Base-by-base conservation (phyloP, 345 rosid species). In the Eucalyptus brandiana region DNA sequence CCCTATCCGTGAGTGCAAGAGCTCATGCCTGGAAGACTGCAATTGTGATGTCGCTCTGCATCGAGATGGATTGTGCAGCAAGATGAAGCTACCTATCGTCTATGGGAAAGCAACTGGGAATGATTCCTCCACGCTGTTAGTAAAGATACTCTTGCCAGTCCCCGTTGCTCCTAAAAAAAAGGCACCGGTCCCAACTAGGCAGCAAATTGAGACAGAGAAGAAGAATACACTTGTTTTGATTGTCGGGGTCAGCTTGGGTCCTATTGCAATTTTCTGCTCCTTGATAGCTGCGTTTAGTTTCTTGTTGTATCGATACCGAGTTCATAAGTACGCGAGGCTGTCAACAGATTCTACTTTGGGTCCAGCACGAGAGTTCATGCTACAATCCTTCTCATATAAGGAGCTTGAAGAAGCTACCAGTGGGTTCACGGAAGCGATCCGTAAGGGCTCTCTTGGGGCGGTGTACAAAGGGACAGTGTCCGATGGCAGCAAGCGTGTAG, bases 1-100 rank as follows among this genome's bases (percentile, higher is more conserved):
- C 21, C 15, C 51, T 4, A 26, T 40, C 19, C 10, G 40, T 2
- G 42, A 88, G 80, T 92, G 93, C 87, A 44, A 87, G n/a, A 54
- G 50, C 15, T 87, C 89, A 3, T 91, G 93, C 69, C 87, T 89
- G 24, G 37, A 91, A 24, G 93, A 92, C 44, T 90, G 92, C 85
- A 37, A 89, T 14, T 90, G 92, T 45, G 91, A n/a, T 2, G 93
- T 89, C 1, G 93, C 92, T 6, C 3, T 72, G 16, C 89, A 87
- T 80, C 2, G 1, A 15, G 3, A 15, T 0, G 53, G 42, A 60
- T 23, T 2, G 3, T 92, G 93, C 91, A 67, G 5, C 6, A 92
- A 90, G 62, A 26, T 44, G 32, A 91, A 86, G 37, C 69, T 23
- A 3, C 89, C 89, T 11, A 19, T 80, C n/a, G 2, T 34, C 9